Base-by-base conservation (phyloP, 768 basidiomycete genomes). In the Naganishia kalamii region DNA sequence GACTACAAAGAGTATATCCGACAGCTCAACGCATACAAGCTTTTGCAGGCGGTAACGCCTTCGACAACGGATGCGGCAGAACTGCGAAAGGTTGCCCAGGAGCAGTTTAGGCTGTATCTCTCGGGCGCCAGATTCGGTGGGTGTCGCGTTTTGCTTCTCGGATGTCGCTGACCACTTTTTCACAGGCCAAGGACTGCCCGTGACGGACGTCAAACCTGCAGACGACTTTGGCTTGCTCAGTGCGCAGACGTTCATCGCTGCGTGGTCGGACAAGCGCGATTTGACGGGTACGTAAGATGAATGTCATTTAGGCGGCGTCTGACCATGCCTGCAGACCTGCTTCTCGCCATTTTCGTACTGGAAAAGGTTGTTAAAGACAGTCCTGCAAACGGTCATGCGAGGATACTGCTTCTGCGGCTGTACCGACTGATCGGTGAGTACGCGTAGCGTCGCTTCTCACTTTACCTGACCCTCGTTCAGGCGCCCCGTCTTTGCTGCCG, bases 391-490 rank as follows among this genome's bases (percentile, higher is more conserved):
- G 60, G 59, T 2, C 65, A 70, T 27, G 74, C 70, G 1, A 60
- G 65, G 7, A 73, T 72, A 41, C 50, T 77, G 15, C 63, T 77
- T 1, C 63, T 72, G 7, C 49, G 74, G 32, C 43, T 77, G 30
- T 74, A 72, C 35, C 65, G 74, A 3, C 46, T 75, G 35, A 57
- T 72, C 19, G 75, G 75, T 74, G 47, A 60, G 71, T 63, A 15
- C 61, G 12, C 30, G 25, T 17, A 37, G 1, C 21, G 30, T 17
- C 21, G 15, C 32, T 32, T 25, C 27, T 25, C 29, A 11, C 33
- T 19, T 49, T 2, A 32, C 7, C 17, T 3, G n/a, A 35, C 46
- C n/a, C 17, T 19, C 29, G 15, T 37, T n/a, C 23, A 67, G 66
- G 49, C 6, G 57, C 60, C 15, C 54, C 66, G 11, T 68, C 66